A percentile compares a stretch with the other conserved stretches of the same genome.
Evolutionary conservation across 148 eudicot species (phyloP).

Genomic region (Rhododendron henanense): DNA sequence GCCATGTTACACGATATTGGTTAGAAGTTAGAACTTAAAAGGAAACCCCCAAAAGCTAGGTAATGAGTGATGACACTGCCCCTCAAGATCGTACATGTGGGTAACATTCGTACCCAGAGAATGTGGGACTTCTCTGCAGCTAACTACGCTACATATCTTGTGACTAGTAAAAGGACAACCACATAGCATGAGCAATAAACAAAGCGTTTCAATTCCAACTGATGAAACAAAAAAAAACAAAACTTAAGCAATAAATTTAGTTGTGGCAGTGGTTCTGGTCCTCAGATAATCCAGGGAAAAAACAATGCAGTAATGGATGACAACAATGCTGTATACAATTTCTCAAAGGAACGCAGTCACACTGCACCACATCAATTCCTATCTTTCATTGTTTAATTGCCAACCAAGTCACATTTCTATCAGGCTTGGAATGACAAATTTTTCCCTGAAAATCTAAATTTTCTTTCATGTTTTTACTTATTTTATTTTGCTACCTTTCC

Average conservation of each 20-base stretch:
- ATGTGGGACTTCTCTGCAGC: neutral
- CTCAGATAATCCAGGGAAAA: neutral
- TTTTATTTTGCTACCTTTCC: neutral
- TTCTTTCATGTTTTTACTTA: no score
- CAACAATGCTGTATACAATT: neutral
- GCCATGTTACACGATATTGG: neutral
- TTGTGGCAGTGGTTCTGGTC: neutral
- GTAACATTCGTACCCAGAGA: neutral
- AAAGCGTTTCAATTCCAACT: neutral
- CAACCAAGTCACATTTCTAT: neutral
- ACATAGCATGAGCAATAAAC: neutral
- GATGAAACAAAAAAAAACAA: neutral
- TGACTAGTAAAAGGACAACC: neutral
- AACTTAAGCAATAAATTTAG: neutral
- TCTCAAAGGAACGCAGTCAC: neutral
- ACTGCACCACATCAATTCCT: neutral
- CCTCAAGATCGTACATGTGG: neutral
- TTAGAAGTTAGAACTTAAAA: neutral
- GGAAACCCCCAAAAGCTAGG: neutral
- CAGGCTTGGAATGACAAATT: neutral
- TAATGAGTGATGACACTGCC: neutral
- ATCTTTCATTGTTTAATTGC: neutral
- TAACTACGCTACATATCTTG: neutral
- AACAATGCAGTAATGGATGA: neutral
- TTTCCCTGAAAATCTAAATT: neutral